phyloP scores from a whole-genome alignment of 805 yeast genomes.

The Wickerhamiella qilinensis region DNA sequence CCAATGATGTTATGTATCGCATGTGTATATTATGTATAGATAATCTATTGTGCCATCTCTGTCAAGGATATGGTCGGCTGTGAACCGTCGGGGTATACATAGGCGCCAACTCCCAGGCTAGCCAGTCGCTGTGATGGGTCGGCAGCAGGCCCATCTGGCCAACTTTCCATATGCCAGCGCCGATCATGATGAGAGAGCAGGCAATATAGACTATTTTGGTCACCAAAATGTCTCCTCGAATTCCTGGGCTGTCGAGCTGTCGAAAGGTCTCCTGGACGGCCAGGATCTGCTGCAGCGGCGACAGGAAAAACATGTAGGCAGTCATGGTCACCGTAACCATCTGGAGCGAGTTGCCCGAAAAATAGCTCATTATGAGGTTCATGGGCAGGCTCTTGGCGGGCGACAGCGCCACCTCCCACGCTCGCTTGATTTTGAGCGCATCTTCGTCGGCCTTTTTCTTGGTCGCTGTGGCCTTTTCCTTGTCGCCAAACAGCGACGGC shows the following conservation, averaged over 20 bases:
- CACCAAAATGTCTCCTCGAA: conserved; percentile 15
- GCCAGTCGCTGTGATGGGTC: conserved; percentile 76
- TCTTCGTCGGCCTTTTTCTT: conserved; percentile 11
- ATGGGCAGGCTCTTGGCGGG: conserved; percentile 82
- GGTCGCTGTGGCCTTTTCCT: conserved; percentile 4
- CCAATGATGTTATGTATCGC: no score
- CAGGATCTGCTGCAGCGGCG: conserved; percentile 59
- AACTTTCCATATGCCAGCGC: conserved; percentile 71
- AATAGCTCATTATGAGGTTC: conserved; percentile 79
- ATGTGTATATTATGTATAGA: no score
- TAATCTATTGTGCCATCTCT: no score
- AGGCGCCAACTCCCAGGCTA: conserved; percentile 52
- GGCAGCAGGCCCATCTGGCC: conserved; percentile 85
- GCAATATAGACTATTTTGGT: conserved; percentile 34
- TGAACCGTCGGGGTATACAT: no score
- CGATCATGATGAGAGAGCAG: conserved; percentile 39
- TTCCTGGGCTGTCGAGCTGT: conserved; percentile 18
- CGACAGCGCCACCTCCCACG: conserved; percentile 71
- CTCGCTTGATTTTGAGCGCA: conserved; percentile 33
- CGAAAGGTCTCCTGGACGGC: conserved; percentile 39
- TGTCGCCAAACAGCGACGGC: conserved; percentile 3
- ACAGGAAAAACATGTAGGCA: conserved; percentile 52
- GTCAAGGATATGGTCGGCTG: no score
- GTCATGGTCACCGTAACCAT: conserved; percentile 86
- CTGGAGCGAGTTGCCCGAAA: conserved; percentile 83